Conservation (phyloP, 768 basidiomycete genomes). For the Macrocybe gigantea region DNA sequence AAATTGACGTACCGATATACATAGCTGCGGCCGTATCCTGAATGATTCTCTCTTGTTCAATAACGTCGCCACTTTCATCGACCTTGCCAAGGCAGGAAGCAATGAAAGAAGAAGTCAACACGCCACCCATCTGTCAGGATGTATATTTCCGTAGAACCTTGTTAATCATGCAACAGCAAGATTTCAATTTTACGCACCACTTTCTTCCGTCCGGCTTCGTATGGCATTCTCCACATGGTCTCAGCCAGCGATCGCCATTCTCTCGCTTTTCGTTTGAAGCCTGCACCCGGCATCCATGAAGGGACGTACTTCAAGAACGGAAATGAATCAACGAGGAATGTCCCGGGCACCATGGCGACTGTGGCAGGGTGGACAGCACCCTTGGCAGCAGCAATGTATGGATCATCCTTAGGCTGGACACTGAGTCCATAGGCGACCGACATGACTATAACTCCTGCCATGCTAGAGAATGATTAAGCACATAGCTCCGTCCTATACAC, state of each 20-base stretch:
- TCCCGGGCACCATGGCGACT: conserved; percentile 31
- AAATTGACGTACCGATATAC: conserved; percentile 15
- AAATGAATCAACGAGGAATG: conserved; percentile 39
- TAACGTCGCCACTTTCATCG: too few species aligned
- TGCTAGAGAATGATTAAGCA: conserved; percentile 16
- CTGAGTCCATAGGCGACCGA: conserved; percentile 42
- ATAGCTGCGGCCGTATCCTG: conserved; percentile 17
- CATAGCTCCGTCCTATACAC: neutral
- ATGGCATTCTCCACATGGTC: conserved; percentile 33
- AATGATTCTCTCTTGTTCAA: conserved; percentile 10
- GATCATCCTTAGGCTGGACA: conserved; percentile 32
- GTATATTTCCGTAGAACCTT: too few species aligned
- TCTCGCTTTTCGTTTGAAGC: conserved; percentile 47
- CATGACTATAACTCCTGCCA: conserved; percentile 34
- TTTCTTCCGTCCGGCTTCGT: neutral
- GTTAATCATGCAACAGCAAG: too few species aligned
- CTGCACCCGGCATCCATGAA: conserved; percentile 53
- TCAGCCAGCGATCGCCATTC: conserved; percentile 33
- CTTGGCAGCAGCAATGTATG: conserved; percentile 36
- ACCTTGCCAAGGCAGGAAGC: too few species aligned
- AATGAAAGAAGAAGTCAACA: too few species aligned
- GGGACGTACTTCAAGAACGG: conserved; percentile 42
- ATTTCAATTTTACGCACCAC: too few species aligned
- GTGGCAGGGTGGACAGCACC: conserved; percentile 26
- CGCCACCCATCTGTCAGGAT: too few species aligned